Evolutionary conservation across 768 basidiomycete species (phyloP), one percentile per base, ranked within the genome.

Genomic region (Termitomyces sp.): DNA sequence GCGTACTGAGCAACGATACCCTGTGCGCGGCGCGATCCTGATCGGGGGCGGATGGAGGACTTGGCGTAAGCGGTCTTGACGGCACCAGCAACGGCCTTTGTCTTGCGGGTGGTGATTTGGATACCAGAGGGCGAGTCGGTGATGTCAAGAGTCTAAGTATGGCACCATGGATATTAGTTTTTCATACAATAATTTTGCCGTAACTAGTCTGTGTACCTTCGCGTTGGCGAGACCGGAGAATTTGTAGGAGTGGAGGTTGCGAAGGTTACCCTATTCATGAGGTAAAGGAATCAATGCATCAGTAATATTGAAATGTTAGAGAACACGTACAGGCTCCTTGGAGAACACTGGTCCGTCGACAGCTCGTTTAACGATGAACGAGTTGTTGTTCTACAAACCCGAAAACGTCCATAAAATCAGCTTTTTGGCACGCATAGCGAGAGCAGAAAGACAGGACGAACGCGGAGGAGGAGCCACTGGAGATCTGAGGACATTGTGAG

Each of bases 401-500:
- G 13, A n/a, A 52, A 37, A 16, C 34, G 8, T 6, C 56, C 12
- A 22, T 0, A 55, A 28, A n/a, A 51, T 59, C 37, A 56, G 59
- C n/a, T 5, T 41, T 26, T 24, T 28, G 15, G 6, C 42, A 8
- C 15, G 8, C 36, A 24, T 6, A 58, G 44, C 9, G 10, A 7
- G 39, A 16, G 41, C 13, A 7, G 24, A 50, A n/a, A 24, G 4
- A 39, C 34, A 10, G 53, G 46, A 84, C 88, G 69, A 69, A 92
- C 90, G 70, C 90, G 90, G 72, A 92, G 75, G 61, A 96, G 87
- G 72, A 94, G 87, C 94, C 94, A 96, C 78, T 94, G 83, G 74
- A 96, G 90, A 73, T 95, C 92, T 79, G 77, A 70, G 68, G 91
- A 92, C 91, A 93, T 93, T 70, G 75, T 84, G 77, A 69, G 51